phyloP scores from a whole-genome alignment of 2,329 filamentous ascomycete species.

The Calonectria hawksworthii region DNA sequence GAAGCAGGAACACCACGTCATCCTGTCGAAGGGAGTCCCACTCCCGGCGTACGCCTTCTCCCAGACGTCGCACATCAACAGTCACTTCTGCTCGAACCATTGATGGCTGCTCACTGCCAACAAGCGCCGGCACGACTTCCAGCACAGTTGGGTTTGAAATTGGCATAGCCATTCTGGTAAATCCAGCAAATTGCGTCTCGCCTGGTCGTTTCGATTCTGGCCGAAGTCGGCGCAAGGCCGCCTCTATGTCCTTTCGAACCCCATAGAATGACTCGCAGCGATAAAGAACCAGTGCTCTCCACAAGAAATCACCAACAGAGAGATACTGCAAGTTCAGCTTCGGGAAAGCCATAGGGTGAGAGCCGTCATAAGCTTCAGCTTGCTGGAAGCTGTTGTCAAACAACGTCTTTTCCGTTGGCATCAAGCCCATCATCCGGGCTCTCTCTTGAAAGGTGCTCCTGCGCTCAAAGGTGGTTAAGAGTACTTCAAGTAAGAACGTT shows the following conservation, averaged over 20 bases:
- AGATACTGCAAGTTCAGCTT: slow-evolving; percentile 97
- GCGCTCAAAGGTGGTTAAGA: slow-evolving; percentile 82
- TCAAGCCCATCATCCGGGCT: slow-evolving; percentile 76
- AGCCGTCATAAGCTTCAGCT: slow-evolving; percentile 90
- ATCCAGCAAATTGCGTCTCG: slow-evolving; percentile 83
- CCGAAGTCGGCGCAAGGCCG: slow-evolving; percentile 82
- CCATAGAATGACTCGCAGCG: slow-evolving; percentile 94
- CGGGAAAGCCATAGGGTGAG: slow-evolving; percentile 87
- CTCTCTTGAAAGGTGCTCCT: slow-evolving; percentile 86
- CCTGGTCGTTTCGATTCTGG: slow-evolving; percentile 76
- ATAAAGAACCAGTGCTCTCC: slow-evolving; percentile 91
- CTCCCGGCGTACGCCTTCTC: slow-evolving; percentile 81
- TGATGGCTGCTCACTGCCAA: slow-evolving; percentile 87
- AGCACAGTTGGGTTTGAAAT: slow-evolving; percentile 89
- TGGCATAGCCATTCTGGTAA: slow-evolving; percentile 91
- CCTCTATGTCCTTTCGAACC: slow-evolving; percentile 91
- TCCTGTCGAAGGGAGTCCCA: slow-evolving; percentile 92
- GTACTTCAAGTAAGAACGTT: slow-evolving; percentile 76
- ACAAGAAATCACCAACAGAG: slow-evolving; percentile 95
- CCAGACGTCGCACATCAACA: slow-evolving; percentile 85
- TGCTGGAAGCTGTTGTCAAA: slow-evolving; percentile 85
- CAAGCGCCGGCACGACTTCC: slow-evolving; percentile 85
- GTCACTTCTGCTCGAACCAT: slow-evolving; percentile 88
- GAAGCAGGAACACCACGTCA: slow-evolving; percentile 90
- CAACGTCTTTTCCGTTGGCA: slow-evolving; percentile 87